Conservation (phyloP, 805 yeast genomes). For the Teunomyces lycoperdinae region DNA sequence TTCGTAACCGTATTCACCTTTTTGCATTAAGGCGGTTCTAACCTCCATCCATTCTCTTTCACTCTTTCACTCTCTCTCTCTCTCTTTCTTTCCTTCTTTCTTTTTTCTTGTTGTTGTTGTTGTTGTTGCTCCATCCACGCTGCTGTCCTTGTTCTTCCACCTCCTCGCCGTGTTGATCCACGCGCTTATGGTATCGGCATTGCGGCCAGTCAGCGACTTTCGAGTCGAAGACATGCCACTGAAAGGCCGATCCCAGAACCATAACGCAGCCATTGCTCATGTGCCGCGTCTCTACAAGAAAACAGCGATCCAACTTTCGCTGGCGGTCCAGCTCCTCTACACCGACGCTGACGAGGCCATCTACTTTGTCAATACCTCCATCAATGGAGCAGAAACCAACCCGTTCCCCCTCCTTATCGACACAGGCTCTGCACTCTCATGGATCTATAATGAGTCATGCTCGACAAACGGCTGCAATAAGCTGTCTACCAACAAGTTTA, state of each 20-base stretch:
- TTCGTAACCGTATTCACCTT: too few species aligned
- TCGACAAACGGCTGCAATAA: slow-evolving; percentile 39
- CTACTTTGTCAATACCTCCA: slow-evolving; percentile 10
- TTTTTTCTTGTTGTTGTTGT: background rate
- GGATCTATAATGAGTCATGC: slow-evolving; percentile 60
- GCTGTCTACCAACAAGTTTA: slow-evolving; percentile 23
- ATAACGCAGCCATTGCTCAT: too few species aligned
- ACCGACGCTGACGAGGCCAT: slow-evolving; percentile 12
- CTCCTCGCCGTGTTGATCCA: background rate
- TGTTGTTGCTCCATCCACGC: background rate
- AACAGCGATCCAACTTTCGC: background rate
- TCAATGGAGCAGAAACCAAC: slow-evolving; percentile 20
- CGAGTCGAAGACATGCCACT: slow-evolving; percentile 7
- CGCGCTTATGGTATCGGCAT: background rate
- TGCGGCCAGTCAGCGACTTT: slow-evolving; percentile 13
- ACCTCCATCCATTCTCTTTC: too few species aligned
- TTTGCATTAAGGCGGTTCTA: too few species aligned
- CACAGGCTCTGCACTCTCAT: slow-evolving; percentile 63
- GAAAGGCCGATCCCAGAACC: background rate
- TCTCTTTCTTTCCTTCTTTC: too few species aligned
- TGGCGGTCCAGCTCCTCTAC: slow-evolving; percentile 6
- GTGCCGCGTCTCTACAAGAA: too few species aligned
- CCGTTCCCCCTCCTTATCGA: slow-evolving; percentile 54
- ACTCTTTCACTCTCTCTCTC: too few species aligned
- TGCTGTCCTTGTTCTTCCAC: too few species aligned